Percentiles rank a stretch among this genome's conserved stretches.
phyloP scores from a whole-genome alignment of 2,329 filamentous ascomycete species.

The Stachybotrys echinatus region DNA sequence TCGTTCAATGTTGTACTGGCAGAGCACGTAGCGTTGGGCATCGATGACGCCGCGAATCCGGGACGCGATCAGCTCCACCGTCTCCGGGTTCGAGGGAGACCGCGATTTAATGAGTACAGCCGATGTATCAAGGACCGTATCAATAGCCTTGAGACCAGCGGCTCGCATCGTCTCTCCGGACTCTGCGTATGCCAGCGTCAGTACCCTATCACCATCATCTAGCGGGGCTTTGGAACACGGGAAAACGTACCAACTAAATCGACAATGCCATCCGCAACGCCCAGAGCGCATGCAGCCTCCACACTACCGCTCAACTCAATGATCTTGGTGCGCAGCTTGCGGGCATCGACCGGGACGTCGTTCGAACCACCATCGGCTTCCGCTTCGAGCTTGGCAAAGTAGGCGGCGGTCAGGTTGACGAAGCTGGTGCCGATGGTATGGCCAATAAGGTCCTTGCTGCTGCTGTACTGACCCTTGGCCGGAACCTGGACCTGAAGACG shows the following conservation, averaged over 20 bases:
- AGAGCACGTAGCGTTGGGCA: slow-evolving; percentile 88
- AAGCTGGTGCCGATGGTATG: slow-evolving; percentile 97
- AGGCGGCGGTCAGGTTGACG: slow-evolving; percentile 73
- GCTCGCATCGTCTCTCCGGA: slow-evolving; percentile 98
- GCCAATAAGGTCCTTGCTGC: slow-evolving; percentile 75
- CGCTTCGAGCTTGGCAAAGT: slow-evolving; percentile 74
- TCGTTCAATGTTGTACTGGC: slow-evolving; percentile 90
- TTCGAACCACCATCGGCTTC: slow-evolving; percentile 35
- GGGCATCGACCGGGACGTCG: slow-evolving; percentile 23
- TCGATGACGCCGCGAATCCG: slow-evolving; percentile 93
- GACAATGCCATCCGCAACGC: slow-evolving; percentile 94
- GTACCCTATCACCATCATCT: not conserved
- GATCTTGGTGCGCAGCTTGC: slow-evolving; percentile 75
- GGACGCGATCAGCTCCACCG: slow-evolving; percentile 79
- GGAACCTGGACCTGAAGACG: slow-evolving; percentile 97
- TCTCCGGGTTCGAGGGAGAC: slow-evolving; percentile 69
- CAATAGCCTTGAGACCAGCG: slow-evolving; percentile 87
- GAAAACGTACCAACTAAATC: slow-evolving; percentile 85
- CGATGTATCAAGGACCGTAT: slow-evolving; percentile 83
- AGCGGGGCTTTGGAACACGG: not conserved
- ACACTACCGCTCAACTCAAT: slow-evolving; percentile 95
- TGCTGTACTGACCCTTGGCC: slow-evolving; percentile 67
- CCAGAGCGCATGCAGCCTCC: slow-evolving; percentile 91
- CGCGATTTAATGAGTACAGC: slow-evolving; percentile 91
- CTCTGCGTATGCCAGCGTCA: slow-evolving; percentile 47